These are phyloP conservation scores for Clarireedia hainanense DNA, from an alignment of 2,329 filamentous ascomycete species.

Conservation along the genomic window DNA sequence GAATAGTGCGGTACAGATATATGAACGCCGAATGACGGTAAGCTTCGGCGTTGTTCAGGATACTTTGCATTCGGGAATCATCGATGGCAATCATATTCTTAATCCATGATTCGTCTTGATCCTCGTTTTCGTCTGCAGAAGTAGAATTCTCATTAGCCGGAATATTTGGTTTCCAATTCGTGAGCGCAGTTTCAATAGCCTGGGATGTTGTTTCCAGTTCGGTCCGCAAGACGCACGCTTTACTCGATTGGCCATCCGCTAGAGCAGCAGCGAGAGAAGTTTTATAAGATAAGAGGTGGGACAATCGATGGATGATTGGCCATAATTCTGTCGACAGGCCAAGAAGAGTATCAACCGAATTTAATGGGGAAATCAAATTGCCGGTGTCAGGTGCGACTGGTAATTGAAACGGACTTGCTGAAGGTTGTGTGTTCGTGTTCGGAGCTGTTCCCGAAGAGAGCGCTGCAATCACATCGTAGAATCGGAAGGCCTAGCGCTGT, in stretches of 20 bases:
- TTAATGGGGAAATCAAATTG: slow-evolving; percentile 36
- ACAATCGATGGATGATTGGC: slow-evolving; percentile 55
- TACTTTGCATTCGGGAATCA: slow-evolving; percentile 24
- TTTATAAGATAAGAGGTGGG: slow-evolving; percentile 46
- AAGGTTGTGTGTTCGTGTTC: slow-evolving; percentile 41
- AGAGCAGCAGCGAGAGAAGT: slow-evolving; percentile 41
- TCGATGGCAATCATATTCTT: background rate
- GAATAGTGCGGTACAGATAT: slow-evolving; percentile 34
- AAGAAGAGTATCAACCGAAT: slow-evolving; percentile 42
- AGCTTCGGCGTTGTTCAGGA: slow-evolving; percentile 39
- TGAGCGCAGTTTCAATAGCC: slow-evolving; percentile 47
- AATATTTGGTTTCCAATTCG: slow-evolving; percentile 46
- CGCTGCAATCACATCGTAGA: slow-evolving; percentile 58
- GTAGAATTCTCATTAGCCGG: slow-evolving; percentile 29
- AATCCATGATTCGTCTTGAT: background rate
- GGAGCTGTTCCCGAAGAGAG: slow-evolving; percentile 52
- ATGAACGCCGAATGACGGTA: slow-evolving; percentile 41
- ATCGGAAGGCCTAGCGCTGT: slow-evolving; percentile 48
- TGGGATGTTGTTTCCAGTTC: slow-evolving; percentile 35
- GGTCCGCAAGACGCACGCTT: slow-evolving; percentile 22
- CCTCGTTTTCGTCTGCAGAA: slow-evolving; percentile 2
- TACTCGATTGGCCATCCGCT: slow-evolving; percentile 31
- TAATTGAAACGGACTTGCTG: slow-evolving; percentile 39
- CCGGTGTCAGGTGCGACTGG: slow-evolving; percentile 38
- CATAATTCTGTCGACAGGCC: slow-evolving; percentile 55